phyloP scores from a whole-genome alignment of 306 rosid species.

The Vigna angularis region DNA sequence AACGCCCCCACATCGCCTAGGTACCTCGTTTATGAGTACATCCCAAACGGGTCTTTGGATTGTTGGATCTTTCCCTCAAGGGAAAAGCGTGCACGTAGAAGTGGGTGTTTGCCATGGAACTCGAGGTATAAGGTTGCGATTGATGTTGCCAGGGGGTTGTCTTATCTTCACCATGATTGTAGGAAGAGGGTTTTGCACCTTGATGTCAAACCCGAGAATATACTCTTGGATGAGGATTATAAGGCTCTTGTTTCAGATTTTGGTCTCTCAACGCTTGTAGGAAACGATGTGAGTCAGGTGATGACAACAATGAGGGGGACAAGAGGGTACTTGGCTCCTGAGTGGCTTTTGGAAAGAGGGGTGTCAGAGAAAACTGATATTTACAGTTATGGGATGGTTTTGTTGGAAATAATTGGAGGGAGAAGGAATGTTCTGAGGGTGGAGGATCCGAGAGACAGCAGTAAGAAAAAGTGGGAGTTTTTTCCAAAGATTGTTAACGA shows the following conservation, averaged over 20 bases:
- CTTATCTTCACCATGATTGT: constrained; percentile 89
- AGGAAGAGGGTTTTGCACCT: constrained; percentile 79
- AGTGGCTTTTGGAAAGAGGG: constrained; percentile 86
- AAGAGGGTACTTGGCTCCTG: constrained; percentile 91
- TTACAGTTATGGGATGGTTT: constrained; percentile 94
- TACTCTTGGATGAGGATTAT: constrained; percentile 74
- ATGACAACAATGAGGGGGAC: constrained; percentile 84
- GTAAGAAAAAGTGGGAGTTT: constrained; percentile 61
- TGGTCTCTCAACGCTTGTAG: constrained; percentile 81
- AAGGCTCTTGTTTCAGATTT: constrained; percentile 73
- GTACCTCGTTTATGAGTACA: constrained; percentile 73
- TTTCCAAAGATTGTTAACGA: constrained; percentile 76
- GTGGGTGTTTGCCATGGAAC: constrained; percentile 80
- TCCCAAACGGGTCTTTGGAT: constrained; percentile 83
- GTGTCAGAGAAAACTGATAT: constrained; percentile 82
- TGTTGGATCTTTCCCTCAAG: constrained; percentile 75
- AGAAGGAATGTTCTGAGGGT: constrained; percentile 62
- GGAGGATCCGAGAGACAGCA: constrained; percentile 46
- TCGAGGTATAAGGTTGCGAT: constrained; percentile 69
- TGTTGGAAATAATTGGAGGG: constrained; percentile 86
- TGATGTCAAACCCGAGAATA: constrained; percentile 94
- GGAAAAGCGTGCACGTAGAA: constrained; percentile 26
- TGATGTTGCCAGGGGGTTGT: constrained; percentile 80
- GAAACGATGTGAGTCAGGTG: constrained; percentile 72
- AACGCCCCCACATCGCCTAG: constrained; percentile 61